Conservation (phyloP, 75 land plant genomes). For the Cupressus sempervirens region DNA sequence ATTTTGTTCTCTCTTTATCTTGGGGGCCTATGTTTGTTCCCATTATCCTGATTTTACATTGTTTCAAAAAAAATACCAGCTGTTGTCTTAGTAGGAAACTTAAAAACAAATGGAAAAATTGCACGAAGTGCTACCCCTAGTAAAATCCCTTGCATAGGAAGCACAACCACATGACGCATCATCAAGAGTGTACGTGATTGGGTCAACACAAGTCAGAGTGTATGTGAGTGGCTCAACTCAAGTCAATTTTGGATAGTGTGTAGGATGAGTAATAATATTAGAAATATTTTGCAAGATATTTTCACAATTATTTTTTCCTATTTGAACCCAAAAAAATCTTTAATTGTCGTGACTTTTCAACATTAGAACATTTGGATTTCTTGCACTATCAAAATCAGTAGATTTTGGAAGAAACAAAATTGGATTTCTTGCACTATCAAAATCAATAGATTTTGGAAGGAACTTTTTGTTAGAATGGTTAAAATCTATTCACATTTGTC, state of each 20-base stretch:
- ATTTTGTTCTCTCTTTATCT: slow-evolving; percentile 54
- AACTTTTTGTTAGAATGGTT: neutral
- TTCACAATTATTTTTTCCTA: neutral
- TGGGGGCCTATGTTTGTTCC: slow-evolving; percentile 61
- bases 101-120: slow-evolving; percentile 61
- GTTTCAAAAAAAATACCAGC: slow-evolving; percentile 65
- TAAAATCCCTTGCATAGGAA: slow-evolving; percentile 69
- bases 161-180: slow-evolving; percentile 86
- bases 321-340: neutral
- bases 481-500: neutral
- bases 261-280: slow-evolving; percentile 9
- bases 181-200: slow-evolving; percentile 57
- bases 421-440: too few relatives aligned
- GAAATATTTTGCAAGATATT: neutral
- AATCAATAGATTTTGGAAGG: too few relatives aligned
- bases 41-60: slow-evolving; percentile 77
- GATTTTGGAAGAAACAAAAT: neutral
- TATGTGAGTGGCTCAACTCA: slow-evolving; percentile 73
- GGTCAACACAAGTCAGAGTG: too few relatives aligned
- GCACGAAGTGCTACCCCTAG: slow-evolving; percentile 56
- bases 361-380: neutral
- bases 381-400: neutral
- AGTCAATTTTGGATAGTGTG: slow-evolving; percentile 46
- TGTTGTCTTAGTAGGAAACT: slow-evolving; percentile 71
- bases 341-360: neutral